Conservation (phyloP, 2,329 filamentous ascomycete genomes). For the Gyromitra esculenta region DNA sequence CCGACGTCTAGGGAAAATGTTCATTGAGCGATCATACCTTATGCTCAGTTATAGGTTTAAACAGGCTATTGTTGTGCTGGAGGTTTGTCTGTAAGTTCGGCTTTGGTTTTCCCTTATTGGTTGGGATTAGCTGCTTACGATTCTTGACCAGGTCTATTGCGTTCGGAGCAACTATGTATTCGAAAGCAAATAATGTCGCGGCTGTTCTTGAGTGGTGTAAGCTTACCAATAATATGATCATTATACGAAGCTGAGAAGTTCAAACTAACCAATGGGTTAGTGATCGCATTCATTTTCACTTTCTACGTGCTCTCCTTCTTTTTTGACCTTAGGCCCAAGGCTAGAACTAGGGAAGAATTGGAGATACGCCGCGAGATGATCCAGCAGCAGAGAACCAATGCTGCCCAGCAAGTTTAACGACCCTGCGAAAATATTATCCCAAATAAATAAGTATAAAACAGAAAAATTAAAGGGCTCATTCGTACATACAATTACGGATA, state of each 20-base stretch:
- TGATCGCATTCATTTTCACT: slow-evolving; percentile 83
- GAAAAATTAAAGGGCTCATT: neutral
- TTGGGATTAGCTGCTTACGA: neutral
- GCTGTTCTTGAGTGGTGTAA: slow-evolving; percentile 79
- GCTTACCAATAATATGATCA: slow-evolving; percentile 34
- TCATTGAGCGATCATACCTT: slow-evolving; percentile 78
- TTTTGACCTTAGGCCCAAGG: slow-evolving; percentile 81
- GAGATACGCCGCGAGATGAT: slow-evolving; percentile 39
- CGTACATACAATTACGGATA: neutral
- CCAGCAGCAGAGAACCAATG: slow-evolving; percentile 6
- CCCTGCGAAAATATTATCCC: neutral
- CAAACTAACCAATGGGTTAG: slow-evolving; percentile 61
- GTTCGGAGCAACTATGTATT: slow-evolving; percentile 71
- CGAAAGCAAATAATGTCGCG: slow-evolving; percentile 69
- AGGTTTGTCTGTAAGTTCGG: slow-evolving; percentile 69
- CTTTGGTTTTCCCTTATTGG: neutral
- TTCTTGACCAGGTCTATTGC: slow-evolving; percentile 61
- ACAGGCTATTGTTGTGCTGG: slow-evolving; percentile 81
- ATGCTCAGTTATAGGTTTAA: slow-evolving; percentile 87
- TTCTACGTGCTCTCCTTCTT: slow-evolving; percentile 88
- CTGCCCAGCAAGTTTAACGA: slow-evolving; percentile 15
- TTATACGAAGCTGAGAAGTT: neutral
- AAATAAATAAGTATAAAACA: neutral
- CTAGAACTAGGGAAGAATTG: slow-evolving; percentile 47
- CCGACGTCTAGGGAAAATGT: slow-evolving; percentile 60